These are phyloP conservation scores for Tetrapisispora phaffii DNA, from an alignment of 805 yeast species.

Conservation along the genomic window DNA sequence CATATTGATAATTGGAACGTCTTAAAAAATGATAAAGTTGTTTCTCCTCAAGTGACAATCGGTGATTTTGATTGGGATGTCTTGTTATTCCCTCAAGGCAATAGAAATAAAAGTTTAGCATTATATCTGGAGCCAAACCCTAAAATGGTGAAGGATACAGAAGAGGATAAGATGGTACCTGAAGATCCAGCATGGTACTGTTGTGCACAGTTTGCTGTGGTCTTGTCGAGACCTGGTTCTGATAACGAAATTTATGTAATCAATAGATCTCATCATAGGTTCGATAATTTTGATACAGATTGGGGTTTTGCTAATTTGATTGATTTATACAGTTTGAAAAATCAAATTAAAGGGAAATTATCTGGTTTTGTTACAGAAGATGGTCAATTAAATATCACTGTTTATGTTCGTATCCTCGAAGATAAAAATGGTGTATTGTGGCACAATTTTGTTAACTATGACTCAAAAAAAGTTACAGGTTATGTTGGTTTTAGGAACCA, in stretches of 20 bases:
- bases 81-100: slow-evolving; percentile 70
- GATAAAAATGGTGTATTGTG: slow-evolving; percentile 93
- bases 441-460: slow-evolving; percentile 77
- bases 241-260: slow-evolving; percentile 51
- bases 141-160: slow-evolving; percentile 15
- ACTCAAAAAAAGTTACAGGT: slow-evolving; percentile 81
- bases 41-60: slow-evolving; percentile 40
- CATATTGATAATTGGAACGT: slow-evolving; percentile 40
- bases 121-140: slow-evolving; percentile 69
- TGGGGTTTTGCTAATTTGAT: slow-evolving; percentile 90
- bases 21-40: slow-evolving; percentile 31
- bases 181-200: slow-evolving; percentile 60
- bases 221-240: slow-evolving; percentile 65
- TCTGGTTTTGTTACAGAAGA: slow-evolving; percentile 37
- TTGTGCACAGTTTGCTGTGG: slow-evolving; percentile 87
- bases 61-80: slow-evolving; percentile 63
- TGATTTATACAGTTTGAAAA: slow-evolving; percentile 42
- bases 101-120: slow-evolving; percentile 50
- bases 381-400: slow-evolving; percentile 60
- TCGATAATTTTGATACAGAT: slow-evolving; percentile 65
- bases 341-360: slow-evolving; percentile 30
- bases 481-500: slow-evolving; percentile 89
- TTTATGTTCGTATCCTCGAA: slow-evolving; percentile 62
- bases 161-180: slow-evolving; percentile 19
- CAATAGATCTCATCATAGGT: slow-evolving; percentile 69